A percentile compares a stretch with the other conserved stretches of the same genome.
Conservation (phyloP, 192 early-diverging fungal species). For the Coemansia biformis region DNA sequence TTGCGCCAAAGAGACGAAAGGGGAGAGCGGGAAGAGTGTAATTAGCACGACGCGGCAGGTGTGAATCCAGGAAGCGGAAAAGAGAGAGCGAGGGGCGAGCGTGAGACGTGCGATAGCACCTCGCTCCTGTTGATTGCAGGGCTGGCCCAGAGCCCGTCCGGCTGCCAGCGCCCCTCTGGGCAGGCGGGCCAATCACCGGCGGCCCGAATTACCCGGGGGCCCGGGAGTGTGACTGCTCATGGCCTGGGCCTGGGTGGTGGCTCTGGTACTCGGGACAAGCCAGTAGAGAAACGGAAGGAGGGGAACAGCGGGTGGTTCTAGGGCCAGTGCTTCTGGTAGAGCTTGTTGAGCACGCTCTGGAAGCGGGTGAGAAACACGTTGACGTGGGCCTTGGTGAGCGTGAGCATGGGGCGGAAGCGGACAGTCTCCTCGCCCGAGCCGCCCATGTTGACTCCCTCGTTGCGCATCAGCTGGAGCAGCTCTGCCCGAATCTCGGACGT, state of each 20-base stretch:
- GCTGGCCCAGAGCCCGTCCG: too few relatives aligned
- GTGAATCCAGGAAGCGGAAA: neutral
- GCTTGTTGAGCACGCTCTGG: slow-evolving; percentile 53
- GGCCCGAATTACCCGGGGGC: too few relatives aligned
- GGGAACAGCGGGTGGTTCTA: neutral
- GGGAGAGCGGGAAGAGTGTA: too few relatives aligned
- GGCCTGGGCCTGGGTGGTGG: too few relatives aligned
- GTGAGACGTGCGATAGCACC: too few relatives aligned
- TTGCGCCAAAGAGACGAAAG: neutral
- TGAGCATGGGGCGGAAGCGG: slow-evolving; percentile 68
- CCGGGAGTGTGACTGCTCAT: neutral
- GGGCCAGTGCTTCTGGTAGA: slow-evolving; percentile 49
- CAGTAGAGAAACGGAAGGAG: neutral
- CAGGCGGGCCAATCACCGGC: too few relatives aligned
- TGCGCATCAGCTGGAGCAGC: slow-evolving; percentile 54
- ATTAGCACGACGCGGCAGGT: neutral
- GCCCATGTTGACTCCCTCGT: slow-evolving; percentile 64
- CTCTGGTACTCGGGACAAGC: too few relatives aligned
- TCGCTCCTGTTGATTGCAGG: too few relatives aligned
- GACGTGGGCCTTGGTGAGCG: slow-evolving; percentile 61
- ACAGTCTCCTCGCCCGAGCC: slow-evolving; percentile 58
- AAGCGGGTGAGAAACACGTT: slow-evolving; percentile 62
- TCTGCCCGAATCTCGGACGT: slow-evolving; percentile 46
- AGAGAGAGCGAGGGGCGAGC: neutral
- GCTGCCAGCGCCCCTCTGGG: too few relatives aligned